Evolutionary conservation across 164 flowering plant genomes (phyloP).

Genomic region (Pachysandra terminalis): DNA sequence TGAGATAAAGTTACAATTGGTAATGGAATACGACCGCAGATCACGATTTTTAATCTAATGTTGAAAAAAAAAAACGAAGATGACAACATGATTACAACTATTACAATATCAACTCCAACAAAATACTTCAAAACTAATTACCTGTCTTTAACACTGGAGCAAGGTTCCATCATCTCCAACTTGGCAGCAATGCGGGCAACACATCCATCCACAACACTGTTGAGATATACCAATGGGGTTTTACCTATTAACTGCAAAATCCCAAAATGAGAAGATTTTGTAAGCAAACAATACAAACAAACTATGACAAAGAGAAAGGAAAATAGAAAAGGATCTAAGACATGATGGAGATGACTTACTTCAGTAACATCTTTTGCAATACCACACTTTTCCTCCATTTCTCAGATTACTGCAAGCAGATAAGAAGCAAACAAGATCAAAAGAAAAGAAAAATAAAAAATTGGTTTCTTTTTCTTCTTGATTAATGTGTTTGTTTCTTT

Average conservation of each 20-base stretch:
- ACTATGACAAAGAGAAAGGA: not conserved
- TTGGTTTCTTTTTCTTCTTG: too few species aligned
- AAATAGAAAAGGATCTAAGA: not conserved
- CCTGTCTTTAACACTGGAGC: slow-evolving; percentile 94
- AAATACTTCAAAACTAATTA: slow-evolving; percentile 5
- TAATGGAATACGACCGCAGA: not conserved
- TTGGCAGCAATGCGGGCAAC: slow-evolving; percentile 76
- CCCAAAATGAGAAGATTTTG: not conserved
- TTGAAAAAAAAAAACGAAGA: not conserved
- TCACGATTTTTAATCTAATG: not conserved
- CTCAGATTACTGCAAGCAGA: slow-evolving; percentile 13
- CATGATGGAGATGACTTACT: slow-evolving; percentile 26
- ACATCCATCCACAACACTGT: slow-evolving; percentile 72
- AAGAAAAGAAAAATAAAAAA: not conserved
- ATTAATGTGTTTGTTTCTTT: too few species aligned
- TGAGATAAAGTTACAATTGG: not conserved
- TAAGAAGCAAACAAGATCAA: not conserved
- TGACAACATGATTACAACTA: not conserved
- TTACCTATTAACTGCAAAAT: slow-evolving; percentile 63
- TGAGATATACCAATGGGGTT: slow-evolving; percentile 83
- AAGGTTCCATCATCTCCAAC: slow-evolving; percentile 86
- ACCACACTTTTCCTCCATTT: slow-evolving; percentile 29
- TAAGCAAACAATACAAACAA: slow-evolving; percentile 2
- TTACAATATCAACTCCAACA: not conserved
- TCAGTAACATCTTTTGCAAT: slow-evolving; percentile 76